Evolutionary conservation across 2,329 filamentous ascomycete genomes (phyloP), one percentile per base, ranked within the genome.

Genomic region (Helicocarpus griseus): DNA sequence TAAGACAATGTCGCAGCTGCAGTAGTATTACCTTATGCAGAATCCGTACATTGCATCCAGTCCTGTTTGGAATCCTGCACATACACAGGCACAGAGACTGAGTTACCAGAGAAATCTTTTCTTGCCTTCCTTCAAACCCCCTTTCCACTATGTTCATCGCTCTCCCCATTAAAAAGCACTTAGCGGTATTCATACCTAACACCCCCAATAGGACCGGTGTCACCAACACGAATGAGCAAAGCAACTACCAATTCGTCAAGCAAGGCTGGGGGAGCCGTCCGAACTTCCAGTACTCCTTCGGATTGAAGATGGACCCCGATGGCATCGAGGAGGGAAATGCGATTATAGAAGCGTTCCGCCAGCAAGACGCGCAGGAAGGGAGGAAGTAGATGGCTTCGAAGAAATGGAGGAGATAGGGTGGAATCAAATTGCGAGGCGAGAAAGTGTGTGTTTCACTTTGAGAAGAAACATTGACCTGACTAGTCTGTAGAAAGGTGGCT

Each of bases 231-330:
- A 39, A 46, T 17, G 17, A 36, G 22, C 52, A 48, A 13, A 53
- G 53, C 47, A 52, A 51, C 26, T 52, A 56, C 44, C 51, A 55
- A 49, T 52, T 56, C 24, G 48, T 55, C 22, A 60, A 58, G 48
- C 47, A 52, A 13, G 35, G 54, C 5, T 60, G 54, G 55, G 59
- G 59, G 29, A 53, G 26, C 28, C 56, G 57, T 21, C 8, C 40
- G 14, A 58, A 55, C 38, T 60, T 61, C 51, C 58, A 59, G 48
- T n/a, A 26, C 29, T 60, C 58, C 4, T 50, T 57, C 46, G 56
- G 56, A 29, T 44, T 61, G 35, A 22, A 29, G 21, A 59, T 56
- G 57, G 52, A 50, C 13, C 56, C 53, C 6, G 54, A 54, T 4
- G 56, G 49, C 31, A 17, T 60, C 29, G 53, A 53, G 26, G 58